A percentile compares a stretch with the other conserved stretches of the same genome.
phyloP scores from a whole-genome alignment of 352 stramenopile species.

The Phytophthora niederhauseri region DNA sequence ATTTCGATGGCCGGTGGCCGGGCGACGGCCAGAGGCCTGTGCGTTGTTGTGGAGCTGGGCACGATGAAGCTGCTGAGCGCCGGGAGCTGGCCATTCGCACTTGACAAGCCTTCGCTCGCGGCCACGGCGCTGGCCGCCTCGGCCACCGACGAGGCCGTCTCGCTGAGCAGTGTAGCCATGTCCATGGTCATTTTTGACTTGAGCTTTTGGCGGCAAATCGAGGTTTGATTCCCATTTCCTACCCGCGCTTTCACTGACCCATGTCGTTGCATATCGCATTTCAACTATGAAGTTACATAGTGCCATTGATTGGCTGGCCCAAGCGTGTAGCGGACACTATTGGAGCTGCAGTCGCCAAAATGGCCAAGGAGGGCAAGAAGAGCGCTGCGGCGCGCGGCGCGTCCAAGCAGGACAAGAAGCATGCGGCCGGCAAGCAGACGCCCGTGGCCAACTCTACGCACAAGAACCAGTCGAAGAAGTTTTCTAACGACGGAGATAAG shows the following conservation, averaged over 20 bases:
- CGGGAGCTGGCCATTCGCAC: neutral
- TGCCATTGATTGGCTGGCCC: conserved; percentile 28
- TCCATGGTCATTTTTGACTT: conserved; percentile 7
- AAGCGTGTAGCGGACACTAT: conserved; percentile 5
- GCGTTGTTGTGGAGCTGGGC: neutral
- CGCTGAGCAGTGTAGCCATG: conserved; percentile 19
- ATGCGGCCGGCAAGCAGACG: conserved; percentile 10
- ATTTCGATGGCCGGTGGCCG: conserved; percentile 4
- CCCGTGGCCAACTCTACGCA: neutral
- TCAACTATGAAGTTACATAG: conserved; percentile 1
- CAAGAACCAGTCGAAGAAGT: neutral
- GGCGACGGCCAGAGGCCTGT: neutral
- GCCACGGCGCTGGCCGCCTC: conserved; percentile 7
- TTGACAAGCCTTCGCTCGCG: neutral
- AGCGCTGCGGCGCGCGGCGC: neutral
- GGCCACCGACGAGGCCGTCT: conserved; percentile 21
- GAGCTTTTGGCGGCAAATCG: neutral
- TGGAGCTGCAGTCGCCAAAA: conserved; percentile 14
- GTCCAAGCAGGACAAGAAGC: neutral
- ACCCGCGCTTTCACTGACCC: conserved; percentile 10
- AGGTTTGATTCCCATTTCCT: conserved; percentile 1
- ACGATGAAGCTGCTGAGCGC: conserved; percentile 1
- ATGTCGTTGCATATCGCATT: conserved; percentile 5
- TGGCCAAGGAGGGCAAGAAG: conserved; percentile 20
- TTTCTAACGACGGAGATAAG: neutral